Evolutionary conservation across 2,329 filamentous ascomycete genomes (phyloP), one percentile per base, ranked within the genome.

Genomic region (Fusarium longipes): DNA sequence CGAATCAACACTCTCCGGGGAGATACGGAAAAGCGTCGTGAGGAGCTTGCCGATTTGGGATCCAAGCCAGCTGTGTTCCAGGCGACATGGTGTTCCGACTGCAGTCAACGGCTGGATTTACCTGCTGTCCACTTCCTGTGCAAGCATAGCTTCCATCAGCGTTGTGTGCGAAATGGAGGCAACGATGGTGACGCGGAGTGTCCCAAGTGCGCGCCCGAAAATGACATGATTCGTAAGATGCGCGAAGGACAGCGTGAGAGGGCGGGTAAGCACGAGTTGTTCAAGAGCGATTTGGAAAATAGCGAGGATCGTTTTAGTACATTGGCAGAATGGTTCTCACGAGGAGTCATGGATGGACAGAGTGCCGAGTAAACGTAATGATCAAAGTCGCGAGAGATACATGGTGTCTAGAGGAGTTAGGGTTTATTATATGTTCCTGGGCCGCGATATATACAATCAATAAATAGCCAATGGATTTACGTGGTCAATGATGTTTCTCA

Each of bases 41-140:
- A 85, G 38, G 95, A 98, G 79, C 89, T 98, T 18, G 82, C 86
- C 2, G 91, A 94, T 47, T 84, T 99, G 0, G 87, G 86, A 9
- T 86, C 85, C 10, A 95, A 96, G 74, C 94, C 96, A 0, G 89
- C 90, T 20, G 91, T 96, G 1, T 98, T 99, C 83, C 93, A 96
- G 77, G 90, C 93, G 1, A 94, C 93, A 32, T 87, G 96, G 50
- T 99, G 96, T 77, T 90, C 91, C 27, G 89, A 91, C 50, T 99
- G 96, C 77, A 89, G 88, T 17, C 86, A 89, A 35, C 85, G 87
- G 25, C 84, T 98, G 18, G 94, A 97, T 68, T 83, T 98, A 14
- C 96, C 96, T 0, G 92, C 90, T 0, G 94, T 99, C 45, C 96
- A 99, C 76, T 99, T 99, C 77, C 80, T 99, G 66, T 99, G 96